A percentile compares a stretch with the other conserved stretches of the same genome.
Evolutionary conservation across 345 rosid species (phyloP).

Genomic region (Hibiscus tridactylites): DNA sequence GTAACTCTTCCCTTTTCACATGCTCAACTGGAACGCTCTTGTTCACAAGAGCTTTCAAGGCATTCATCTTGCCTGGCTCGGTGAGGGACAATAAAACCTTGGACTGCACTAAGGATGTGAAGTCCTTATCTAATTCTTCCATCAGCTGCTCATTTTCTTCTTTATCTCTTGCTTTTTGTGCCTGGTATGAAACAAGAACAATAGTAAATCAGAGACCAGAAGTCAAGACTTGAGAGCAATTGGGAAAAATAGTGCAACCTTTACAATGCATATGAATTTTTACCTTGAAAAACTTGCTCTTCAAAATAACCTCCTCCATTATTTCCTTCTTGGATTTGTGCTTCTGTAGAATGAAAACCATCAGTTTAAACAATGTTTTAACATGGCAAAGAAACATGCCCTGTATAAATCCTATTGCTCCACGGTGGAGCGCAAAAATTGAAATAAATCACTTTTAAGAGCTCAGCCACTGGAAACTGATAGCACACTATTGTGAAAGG

Average conservation of each 20-base stretch:
- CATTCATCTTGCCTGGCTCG: conserved; percentile 57
- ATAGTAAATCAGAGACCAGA: neutral
- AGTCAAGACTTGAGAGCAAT: neutral
- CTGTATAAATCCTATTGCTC: neutral
- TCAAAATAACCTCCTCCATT: conserved; percentile 84
- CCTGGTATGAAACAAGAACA: conserved; percentile 32
- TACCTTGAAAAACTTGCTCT: conserved; percentile 95
- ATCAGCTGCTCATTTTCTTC: conserved; percentile 72
- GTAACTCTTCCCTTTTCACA: conserved; percentile 23
- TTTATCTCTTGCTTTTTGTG: conserved; percentile 78
- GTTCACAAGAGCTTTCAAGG: conserved; percentile 46
- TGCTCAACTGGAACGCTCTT: conserved; percentile 29
- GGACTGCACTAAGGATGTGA: conserved; percentile 58
- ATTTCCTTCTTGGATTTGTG: conserved; percentile 84
- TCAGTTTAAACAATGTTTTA: conserved; percentile 4
- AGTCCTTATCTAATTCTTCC: conserved; percentile 73
- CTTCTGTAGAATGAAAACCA: conserved; percentile 37
- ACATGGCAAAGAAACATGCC: neutral
- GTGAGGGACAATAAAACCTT: conserved; percentile 48
- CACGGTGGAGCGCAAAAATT: neutral
- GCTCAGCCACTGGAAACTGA: neutral
- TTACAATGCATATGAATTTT: conserved; percentile 2
- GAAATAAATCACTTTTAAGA: no score
- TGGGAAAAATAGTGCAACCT: neutral
- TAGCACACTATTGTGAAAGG: neutral